Evolutionary conservation across 2,329 filamentous ascomycete species (phyloP).

Genomic region (Diaporthe capsici): DNA sequence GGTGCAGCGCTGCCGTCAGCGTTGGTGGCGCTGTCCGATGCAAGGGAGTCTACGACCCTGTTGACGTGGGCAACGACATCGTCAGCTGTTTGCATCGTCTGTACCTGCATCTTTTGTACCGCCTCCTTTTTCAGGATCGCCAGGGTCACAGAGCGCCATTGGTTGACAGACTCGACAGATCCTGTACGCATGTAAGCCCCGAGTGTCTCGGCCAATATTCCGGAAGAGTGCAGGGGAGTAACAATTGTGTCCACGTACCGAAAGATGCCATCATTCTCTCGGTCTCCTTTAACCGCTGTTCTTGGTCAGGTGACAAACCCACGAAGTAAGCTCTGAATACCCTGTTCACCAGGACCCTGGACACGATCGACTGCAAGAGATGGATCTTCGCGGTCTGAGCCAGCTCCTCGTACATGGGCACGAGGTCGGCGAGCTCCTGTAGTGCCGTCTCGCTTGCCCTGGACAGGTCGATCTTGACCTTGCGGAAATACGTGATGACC

Average conservation of each 20-base stretch:
- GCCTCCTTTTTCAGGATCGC: constrained; percentile 70
- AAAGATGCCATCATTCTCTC: constrained; percentile 61
- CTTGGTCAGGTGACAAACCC: constrained; percentile 70
- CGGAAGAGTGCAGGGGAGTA: constrained; percentile 20
- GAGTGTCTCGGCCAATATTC: background rate
- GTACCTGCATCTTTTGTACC: constrained; percentile 58
- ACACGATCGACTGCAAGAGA: constrained; percentile 73
- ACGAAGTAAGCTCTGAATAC: constrained; percentile 76
- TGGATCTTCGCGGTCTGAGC: constrained; percentile 70
- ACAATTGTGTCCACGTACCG: constrained; percentile 50
- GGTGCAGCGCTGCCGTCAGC: constrained; percentile 34
- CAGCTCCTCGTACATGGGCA: constrained; percentile 71
- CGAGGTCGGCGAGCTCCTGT: constrained; percentile 61
- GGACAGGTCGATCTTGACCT: constrained; percentile 68
- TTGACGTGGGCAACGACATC: constrained; percentile 63
- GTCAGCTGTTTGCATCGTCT: constrained; percentile 60
- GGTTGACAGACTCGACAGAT: constrained; percentile 69
- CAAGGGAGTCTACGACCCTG: constrained; percentile 64
- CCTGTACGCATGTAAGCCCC: constrained; percentile 49
- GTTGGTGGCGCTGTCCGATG: constrained; percentile 51
- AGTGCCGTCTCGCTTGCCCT: constrained; percentile 57
- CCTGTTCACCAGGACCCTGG: constrained; percentile 70
- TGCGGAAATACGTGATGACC: constrained; percentile 78
- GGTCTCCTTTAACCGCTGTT: constrained; percentile 62
- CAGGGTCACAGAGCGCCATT: constrained; percentile 77